A percentile compares a stretch with the other conserved stretches of the same genome.
Evolutionary conservation across 768 basidiomycete genomes (phyloP).

Genomic region (Chalciporus piperatus): DNA sequence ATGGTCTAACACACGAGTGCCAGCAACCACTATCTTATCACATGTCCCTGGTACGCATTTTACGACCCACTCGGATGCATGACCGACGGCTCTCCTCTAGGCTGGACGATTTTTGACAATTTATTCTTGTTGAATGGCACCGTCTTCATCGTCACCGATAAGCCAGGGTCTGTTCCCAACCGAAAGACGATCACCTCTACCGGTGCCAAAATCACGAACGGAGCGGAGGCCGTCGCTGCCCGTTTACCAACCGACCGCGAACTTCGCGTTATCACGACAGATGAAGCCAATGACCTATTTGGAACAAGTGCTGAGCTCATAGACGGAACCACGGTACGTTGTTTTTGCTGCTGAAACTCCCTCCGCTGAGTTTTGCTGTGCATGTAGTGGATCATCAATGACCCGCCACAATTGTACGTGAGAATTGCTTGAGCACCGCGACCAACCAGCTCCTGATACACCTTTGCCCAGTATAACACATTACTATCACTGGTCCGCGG

Average conservation of each 20-base stretch:
- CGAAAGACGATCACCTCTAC: conserved; percentile 69
- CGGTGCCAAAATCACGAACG: conserved; percentile 56
- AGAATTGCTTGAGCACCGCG: too few species aligned
- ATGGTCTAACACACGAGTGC: conserved; percentile 41
- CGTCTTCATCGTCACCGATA: conserved; percentile 76
- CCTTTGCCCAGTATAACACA: conserved; percentile 64
- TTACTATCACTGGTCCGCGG: conserved; percentile 93
- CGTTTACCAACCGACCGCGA: conserved; percentile 78
- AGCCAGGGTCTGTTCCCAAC: conserved; percentile 64
- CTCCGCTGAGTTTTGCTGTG: conserved; percentile 1
- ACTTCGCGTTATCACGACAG: conserved; percentile 69
- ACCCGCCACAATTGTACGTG: conserved; percentile 79
- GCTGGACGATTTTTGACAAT: conserved; percentile 88
- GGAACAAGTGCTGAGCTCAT: conserved; percentile 68
- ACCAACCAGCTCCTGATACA: neutral
- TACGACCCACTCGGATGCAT: neutral
- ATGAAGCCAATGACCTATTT: conserved; percentile 66
- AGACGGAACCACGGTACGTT: conserved; percentile 70
- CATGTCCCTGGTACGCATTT: conserved; percentile 65
- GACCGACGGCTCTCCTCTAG: conserved; percentile 35
- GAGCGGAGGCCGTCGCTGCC: conserved; percentile 47
- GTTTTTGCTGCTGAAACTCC: neutral
- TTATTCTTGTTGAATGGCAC: conserved; percentile 82
- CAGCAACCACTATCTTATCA: conserved; percentile 63
- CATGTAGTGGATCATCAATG: conserved; percentile 73